phyloP scores from a whole-genome alignment of 73 alveolate genomes.

The Paramecium sonneborni region DNA sequence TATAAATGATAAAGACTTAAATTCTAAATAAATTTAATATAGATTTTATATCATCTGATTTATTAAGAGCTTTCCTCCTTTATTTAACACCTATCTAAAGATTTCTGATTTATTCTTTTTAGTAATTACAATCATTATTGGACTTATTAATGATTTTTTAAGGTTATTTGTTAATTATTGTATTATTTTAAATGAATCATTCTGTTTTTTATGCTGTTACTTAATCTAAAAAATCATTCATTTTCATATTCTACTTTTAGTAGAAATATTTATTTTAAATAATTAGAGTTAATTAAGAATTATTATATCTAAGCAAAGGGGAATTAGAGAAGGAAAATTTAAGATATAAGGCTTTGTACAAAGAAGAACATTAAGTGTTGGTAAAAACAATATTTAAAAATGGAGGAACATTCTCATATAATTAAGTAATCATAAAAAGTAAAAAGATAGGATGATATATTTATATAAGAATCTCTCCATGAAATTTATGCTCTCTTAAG shows the following conservation, averaged over 20 bases:
- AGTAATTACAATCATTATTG: constrained; percentile 85
- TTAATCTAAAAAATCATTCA: background rate
- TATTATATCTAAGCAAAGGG: too few relatives aligned
- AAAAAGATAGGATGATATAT: too few relatives aligned
- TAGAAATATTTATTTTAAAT: background rate
- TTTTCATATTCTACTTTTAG: background rate
- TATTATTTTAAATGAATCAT: background rate
- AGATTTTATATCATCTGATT: constrained; percentile 50
- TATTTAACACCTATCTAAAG: constrained; percentile 60
- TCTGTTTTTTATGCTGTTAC: background rate
- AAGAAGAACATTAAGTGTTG: too few relatives aligned
- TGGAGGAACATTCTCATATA: too few relatives aligned
- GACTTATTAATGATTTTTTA: constrained; percentile 78
- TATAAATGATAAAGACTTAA: constrained; percentile 32
- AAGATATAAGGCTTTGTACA: too few relatives aligned
- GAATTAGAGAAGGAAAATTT: too few relatives aligned
- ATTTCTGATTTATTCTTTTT: constrained; percentile 77
- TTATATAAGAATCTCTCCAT: too few relatives aligned
- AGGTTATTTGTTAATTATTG: constrained; percentile 75
- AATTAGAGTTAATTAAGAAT: too few relatives aligned
- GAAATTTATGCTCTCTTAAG: too few relatives aligned
- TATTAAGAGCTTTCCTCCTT: constrained; percentile 65
- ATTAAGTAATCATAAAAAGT: too few relatives aligned
- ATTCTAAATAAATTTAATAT: background rate
- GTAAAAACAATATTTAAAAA: too few relatives aligned